Base-by-base conservation (phyloP, 1,284 basidiomycete genomes). In the Sanghuangporus baumii region DNA sequence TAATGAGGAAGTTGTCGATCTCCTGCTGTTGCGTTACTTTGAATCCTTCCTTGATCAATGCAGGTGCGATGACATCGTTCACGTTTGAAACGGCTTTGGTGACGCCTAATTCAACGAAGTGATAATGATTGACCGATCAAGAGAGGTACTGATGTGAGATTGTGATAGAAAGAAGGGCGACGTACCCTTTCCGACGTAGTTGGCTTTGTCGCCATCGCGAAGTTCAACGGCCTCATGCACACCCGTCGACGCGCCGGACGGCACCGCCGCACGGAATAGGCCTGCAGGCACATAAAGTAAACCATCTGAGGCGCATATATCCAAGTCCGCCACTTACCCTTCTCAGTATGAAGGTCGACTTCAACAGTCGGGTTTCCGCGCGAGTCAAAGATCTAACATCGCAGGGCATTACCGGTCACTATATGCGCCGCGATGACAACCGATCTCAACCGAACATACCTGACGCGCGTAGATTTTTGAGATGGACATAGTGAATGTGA, bases 201-300 rank as follows among this genome's bases (percentile, higher is more conserved):
- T 84, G 71, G 80, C 79, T 80, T 96, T 96, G 83, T 96, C 96
- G 67, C 90, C 91, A 79, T 99, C 97, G 70, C 97, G 94, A 74
- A 99, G 91, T 81, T 99, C 97, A 69, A 97, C 94, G 68, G 97
- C 97, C 80, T 99, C 97, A 79, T 99, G 94, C 70, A 94, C 82
- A 83, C 97, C 97, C 64, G 96, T 99, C 65, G 96, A 99, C 57
- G 97, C 97, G 76, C 97, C 97, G 64, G 96, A 98, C 62, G 97
- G 97, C 54, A 99, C 97, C 68, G 94, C 87, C 67, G 94, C 93
- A 68, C 94, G 91, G 91, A 91, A 99, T 70, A 88, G 89, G 68
- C 96, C 96, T 96, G 67, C 6, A 57, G 23, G 40, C 55, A 46
- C 67, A 57, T 14, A 16, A 16, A 31, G 34, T 48, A 20, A 61